phyloP scores from a whole-genome alignment of 768 basidiomycete species.

The Xanthoconium purpureum region DNA sequence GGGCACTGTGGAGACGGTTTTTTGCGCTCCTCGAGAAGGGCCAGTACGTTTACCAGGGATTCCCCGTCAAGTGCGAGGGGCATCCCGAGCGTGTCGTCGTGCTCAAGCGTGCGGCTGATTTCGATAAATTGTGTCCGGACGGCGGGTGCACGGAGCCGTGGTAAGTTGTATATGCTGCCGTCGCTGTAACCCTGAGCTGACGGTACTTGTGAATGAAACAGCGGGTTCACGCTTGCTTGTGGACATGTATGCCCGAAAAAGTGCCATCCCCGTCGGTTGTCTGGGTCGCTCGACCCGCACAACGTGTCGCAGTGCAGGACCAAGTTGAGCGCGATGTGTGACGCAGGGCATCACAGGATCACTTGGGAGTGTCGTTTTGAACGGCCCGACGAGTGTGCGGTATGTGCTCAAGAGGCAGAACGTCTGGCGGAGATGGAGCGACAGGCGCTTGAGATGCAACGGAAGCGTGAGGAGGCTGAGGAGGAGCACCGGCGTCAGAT shows the following conservation, averaged over 20 bases:
- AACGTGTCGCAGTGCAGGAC: neutral
- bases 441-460: constrained; percentile 36
- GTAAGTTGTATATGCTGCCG: neutral
- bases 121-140: neutral
- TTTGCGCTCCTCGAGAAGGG: constrained; percentile 42
- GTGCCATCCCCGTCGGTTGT: neutral
- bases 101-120: no score
- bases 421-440: constrained; percentile 37
- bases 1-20: constrained; percentile 49
- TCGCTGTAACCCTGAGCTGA: neutral
- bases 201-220: neutral
- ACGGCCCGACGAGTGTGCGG: neutral
- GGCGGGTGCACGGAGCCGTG: neutral
- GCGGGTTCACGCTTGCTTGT: neutral
- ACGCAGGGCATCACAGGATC: neutral
- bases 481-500: constrained; percentile 38
- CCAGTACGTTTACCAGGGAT: constrained; percentile 52
- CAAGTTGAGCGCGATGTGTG: neutral
- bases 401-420: constrained; percentile 16
- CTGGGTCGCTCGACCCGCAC: neutral
- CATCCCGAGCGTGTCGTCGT: constrained; percentile 36
- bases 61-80: constrained; percentile 57
- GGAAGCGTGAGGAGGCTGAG: constrained; percentile 43
- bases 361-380: neutral
- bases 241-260: neutral